Evolutionary conservation across 495 filamentous ascomycete genomes (phyloP).

Genomic region (Aspergillus egyptiacus): DNA sequence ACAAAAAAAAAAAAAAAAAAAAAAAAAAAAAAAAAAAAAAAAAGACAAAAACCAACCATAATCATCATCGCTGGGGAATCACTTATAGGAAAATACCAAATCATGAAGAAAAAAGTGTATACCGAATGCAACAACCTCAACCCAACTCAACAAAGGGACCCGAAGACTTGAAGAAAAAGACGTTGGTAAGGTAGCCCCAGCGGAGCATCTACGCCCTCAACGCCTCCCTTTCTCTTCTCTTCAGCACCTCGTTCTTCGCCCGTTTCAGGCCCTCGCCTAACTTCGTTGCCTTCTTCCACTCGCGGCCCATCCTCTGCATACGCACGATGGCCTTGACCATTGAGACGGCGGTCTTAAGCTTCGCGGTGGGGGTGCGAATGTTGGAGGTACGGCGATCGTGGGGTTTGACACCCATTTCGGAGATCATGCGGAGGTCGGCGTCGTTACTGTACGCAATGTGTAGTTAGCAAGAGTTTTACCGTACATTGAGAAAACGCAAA

Average conservation of each 20-base stretch:
- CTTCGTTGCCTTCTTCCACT: slow-evolving; percentile 47
- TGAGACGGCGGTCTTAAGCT: slow-evolving; percentile 45
- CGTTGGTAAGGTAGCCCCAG: no score
- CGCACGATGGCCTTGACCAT: slow-evolving; percentile 49
- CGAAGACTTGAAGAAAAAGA: background rate
- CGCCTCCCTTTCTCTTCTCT: slow-evolving; percentile 32
- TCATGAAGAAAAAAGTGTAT: slow-evolving; percentile 6
- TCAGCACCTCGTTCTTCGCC: slow-evolving; percentile 40
- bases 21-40: background rate
- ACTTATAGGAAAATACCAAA: slow-evolving; percentile 1
- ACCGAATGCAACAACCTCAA: slow-evolving; percentile 7
- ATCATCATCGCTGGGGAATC: slow-evolving; percentile 13
- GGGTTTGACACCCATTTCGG: slow-evolving; percentile 64
- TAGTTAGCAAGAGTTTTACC: slow-evolving; percentile 11
- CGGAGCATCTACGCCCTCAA: slow-evolving; percentile 5
- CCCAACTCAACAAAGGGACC: background rate
- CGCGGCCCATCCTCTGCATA: slow-evolving; percentile 48
- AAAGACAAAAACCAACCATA: slow-evolving; percentile 2
- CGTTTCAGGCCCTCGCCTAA: slow-evolving; percentile 41
- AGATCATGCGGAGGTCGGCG: slow-evolving; percentile 77
- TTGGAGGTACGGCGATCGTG: slow-evolving; percentile 28
- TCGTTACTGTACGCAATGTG: slow-evolving; percentile 62
- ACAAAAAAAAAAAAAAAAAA: slow-evolving; percentile 7
- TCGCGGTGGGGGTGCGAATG: slow-evolving; percentile 32
- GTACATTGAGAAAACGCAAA: no score